A percentile compares a stretch with the other conserved stretches of the same genome.
Evolutionary conservation across 192 early-diverging fungal genomes (phyloP).

Genomic region (Podila verticillata): DNA sequence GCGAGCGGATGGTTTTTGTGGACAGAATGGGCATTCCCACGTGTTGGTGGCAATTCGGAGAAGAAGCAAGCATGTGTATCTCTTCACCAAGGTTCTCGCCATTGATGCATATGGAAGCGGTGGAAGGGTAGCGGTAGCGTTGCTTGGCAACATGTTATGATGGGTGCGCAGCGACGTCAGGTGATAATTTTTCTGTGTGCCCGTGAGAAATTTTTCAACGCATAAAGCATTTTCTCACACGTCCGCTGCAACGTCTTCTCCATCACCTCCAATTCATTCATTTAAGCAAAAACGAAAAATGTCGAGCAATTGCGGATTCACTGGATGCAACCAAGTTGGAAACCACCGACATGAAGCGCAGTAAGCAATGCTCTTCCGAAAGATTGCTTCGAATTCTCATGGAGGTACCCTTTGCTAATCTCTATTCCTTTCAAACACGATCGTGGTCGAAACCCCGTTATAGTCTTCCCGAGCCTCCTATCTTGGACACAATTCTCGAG

Average conservation of each 20-base stretch:
- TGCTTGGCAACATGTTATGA: no score
- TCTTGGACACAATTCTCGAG: constrained; percentile 86
- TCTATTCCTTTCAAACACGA: neutral
- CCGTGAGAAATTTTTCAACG: no score
- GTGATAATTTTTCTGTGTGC: no score
- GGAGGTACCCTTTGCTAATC: neutral
- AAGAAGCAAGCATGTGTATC: no score
- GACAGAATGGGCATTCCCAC: no score
- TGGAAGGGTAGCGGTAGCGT: no score
- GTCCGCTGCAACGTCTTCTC: neutral
- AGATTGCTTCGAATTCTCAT: neutral
- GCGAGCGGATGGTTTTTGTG: no score
- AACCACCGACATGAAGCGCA: constrained; percentile 4
- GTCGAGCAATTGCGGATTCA: constrained; percentile 3
- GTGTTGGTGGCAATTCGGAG: no score
- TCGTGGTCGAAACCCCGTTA: neutral
- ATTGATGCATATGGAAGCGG: no score
- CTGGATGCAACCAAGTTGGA: constrained; percentile 6
- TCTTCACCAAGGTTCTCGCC: no score
- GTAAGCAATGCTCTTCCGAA: neutral
- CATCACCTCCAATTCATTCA: neutral
- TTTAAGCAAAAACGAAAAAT: neutral
- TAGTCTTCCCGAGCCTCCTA: constrained; percentile 70
- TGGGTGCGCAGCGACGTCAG: no score
- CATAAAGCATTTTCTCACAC: neutral